These are phyloP conservation scores for Albatrellus ellisii DNA, from an alignment of 768 basidiomycete species.

Conservation along the genomic window DNA sequence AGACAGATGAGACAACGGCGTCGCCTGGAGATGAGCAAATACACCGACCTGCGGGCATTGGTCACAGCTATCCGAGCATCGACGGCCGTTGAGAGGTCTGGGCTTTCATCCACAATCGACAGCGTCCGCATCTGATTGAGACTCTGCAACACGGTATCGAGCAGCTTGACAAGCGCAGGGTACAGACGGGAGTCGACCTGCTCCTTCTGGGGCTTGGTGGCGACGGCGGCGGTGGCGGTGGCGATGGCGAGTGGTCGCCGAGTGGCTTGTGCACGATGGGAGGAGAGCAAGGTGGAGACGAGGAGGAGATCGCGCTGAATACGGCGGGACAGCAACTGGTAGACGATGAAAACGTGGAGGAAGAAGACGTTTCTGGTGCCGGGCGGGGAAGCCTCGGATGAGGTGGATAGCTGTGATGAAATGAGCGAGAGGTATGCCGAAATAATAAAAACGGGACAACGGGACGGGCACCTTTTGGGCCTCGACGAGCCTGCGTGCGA, in stretches of 20 bases:
- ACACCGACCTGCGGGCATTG: constrained; percentile 53
- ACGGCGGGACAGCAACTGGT: constrained; percentile 76
- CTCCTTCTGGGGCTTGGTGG: constrained; percentile 25
- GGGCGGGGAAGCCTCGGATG: constrained; percentile 21
- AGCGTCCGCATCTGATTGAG: constrained; percentile 74
- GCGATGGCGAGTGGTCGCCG: constrained; percentile 14
- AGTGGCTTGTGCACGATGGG: constrained; percentile 20
- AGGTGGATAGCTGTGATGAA: constrained; percentile 29
- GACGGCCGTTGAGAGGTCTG: constrained; percentile 65
- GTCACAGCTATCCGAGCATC: constrained; percentile 67
- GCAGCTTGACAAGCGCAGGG: constrained; percentile 78
- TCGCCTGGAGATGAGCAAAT: not conserved
- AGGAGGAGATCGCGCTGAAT: constrained; percentile 84
- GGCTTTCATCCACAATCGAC: constrained; percentile 78
- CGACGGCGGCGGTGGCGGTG: constrained; percentile 2
- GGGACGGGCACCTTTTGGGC: constrained; percentile 53
- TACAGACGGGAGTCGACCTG: constrained; percentile 62
- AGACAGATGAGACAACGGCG: not conserved
- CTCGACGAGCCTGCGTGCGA: constrained; percentile 68
- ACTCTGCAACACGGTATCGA: constrained; percentile 78
- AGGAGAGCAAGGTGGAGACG: constrained; percentile 46
- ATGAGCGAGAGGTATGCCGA: constrained; percentile 29
- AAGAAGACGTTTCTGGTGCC: constrained; percentile 67
- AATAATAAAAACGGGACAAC: constrained; percentile 2
- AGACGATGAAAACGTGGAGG: constrained; percentile 77